Evolutionary conservation across 495 filamentous ascomycete species (phyloP).

Genomic region (Aspergillus nanangensis): DNA sequence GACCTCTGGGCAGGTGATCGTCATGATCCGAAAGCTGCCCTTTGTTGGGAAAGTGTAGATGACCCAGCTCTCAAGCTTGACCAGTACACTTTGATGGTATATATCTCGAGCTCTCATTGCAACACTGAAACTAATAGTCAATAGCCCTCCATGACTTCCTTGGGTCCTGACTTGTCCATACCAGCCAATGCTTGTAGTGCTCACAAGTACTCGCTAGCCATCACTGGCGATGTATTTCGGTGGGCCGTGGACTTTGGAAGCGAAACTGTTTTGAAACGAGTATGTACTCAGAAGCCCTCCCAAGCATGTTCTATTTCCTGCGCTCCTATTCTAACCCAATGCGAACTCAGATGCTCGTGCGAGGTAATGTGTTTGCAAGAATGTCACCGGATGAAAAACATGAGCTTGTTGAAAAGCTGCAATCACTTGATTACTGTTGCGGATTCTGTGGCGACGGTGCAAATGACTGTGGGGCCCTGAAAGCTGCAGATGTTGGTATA

Average conservation of each 20-base stretch:
- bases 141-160: slow-evolving; percentile 64
- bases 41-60: slow-evolving; percentile 91
- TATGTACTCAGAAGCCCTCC: slow-evolving; percentile 23
- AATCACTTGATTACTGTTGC: slow-evolving; percentile 91
- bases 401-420: slow-evolving; percentile 94
- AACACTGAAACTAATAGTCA: slow-evolving; percentile 20
- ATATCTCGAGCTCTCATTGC: slow-evolving; percentile 3
- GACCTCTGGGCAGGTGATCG: slow-evolving; percentile 59
- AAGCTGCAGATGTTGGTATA: slow-evolving; percentile 98
- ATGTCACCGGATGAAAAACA: slow-evolving; percentile 99
- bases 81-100: slow-evolving; percentile 66
- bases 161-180: slow-evolving; percentile 71
- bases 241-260: slow-evolving; percentile 92
- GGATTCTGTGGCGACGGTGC: slow-evolving; percentile 98
- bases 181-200: slow-evolving; percentile 78
- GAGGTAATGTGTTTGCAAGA: slow-evolving; percentile 90
- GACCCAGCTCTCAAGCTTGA: slow-evolving; percentile 73
- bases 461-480: slow-evolving; percentile 96
- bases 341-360: slow-evolving; percentile 68
- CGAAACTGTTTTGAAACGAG: slow-evolving; percentile 66
- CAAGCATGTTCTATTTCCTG: background rate
- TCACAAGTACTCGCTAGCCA: slow-evolving; percentile 78
- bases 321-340: background rate
- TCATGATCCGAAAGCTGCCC: slow-evolving; percentile 60
- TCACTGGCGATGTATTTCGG: slow-evolving; percentile 90